These are phyloP conservation scores for Hypericum perforatum DNA, from an alignment of 345 rosid species.

Conservation along the genomic window DNA sequence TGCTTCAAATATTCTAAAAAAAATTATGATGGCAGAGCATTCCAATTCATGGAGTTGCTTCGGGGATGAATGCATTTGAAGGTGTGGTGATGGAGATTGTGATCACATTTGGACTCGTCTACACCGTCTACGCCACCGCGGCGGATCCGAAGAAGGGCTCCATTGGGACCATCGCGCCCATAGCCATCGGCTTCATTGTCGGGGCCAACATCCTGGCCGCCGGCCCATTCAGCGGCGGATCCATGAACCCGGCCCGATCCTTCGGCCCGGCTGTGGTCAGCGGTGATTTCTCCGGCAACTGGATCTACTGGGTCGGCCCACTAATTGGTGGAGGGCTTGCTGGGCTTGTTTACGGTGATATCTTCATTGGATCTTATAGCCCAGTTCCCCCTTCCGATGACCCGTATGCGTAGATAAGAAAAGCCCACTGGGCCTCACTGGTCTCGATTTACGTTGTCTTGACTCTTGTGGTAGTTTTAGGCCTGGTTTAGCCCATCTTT, in stretches of 20 bases:
- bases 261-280: constrained; percentile 83
- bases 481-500: too few species aligned
- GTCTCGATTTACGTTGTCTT: too few species aligned
- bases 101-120: constrained; percentile 65
- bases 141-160: constrained; percentile 81
- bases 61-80: constrained; percentile 47
- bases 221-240: constrained; percentile 88
- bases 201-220: constrained; percentile 92
- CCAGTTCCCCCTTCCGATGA: constrained; percentile 29
- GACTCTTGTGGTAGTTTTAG: too few species aligned
- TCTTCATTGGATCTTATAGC: constrained; percentile 54
- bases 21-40: constrained; percentile 61
- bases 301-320: constrained; percentile 88
- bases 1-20: neutral
- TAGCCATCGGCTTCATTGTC: constrained; percentile 80
- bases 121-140: constrained; percentile 82
- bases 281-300: constrained; percentile 50
- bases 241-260: constrained; percentile 92
- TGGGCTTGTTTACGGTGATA: constrained; percentile 65
- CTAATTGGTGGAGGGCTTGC: constrained; percentile 76
- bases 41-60: constrained; percentile 65
- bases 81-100: constrained; percentile 72
- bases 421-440: neutral
- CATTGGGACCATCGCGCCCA: constrained; percentile 64
- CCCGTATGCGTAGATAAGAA: constrained; percentile 16